Conservation (phyloP, 163 green algal genomes). For the Trebouxia gelatinosa region DNA sequence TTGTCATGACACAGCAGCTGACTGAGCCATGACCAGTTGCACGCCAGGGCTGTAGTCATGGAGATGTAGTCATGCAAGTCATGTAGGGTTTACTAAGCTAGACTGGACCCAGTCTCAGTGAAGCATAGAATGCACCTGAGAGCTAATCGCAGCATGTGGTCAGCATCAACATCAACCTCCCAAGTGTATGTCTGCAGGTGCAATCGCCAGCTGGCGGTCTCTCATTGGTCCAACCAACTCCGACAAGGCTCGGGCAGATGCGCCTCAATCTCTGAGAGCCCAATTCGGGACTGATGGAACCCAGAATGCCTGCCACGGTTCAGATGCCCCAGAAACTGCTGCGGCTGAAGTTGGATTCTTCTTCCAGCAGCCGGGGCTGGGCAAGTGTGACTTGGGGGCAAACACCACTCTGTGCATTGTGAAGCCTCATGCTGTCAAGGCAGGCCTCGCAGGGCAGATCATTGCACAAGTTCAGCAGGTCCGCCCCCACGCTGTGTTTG, state of each 20-base stretch:
- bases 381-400: conserved; percentile 1
- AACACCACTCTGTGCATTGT: conserved; percentile 66
- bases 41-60: too few species aligned
- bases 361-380: conserved; percentile 45
- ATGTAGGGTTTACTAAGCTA: too few species aligned
- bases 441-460: conserved; percentile 55
- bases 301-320: conserved; percentile 69
- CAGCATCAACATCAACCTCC: too few species aligned
- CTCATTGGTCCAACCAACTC: conserved; percentile 66
- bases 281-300: conserved; percentile 57
- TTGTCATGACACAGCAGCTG: too few species aligned
- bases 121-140: too few species aligned
- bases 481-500: too few species aligned
- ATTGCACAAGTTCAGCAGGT: conserved; percentile 55
- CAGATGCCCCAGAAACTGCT: conserved; percentile 61
- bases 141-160: too few species aligned
- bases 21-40: too few species aligned
- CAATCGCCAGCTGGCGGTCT: conserved; percentile 48
- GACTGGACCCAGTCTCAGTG: too few species aligned
- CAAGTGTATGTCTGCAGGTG: too few species aligned
- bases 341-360: conserved; percentile 63
- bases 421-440: conserved; percentile 67
- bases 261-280: conserved; percentile 53
- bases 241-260: conserved; percentile 45
- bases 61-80: too few species aligned